A percentile compares a stretch with the other conserved stretches of the same genome.
phyloP scores from a whole-genome alignment of 768 basidiomycete genomes.

The Phylloporus rhodoxanthus region DNA sequence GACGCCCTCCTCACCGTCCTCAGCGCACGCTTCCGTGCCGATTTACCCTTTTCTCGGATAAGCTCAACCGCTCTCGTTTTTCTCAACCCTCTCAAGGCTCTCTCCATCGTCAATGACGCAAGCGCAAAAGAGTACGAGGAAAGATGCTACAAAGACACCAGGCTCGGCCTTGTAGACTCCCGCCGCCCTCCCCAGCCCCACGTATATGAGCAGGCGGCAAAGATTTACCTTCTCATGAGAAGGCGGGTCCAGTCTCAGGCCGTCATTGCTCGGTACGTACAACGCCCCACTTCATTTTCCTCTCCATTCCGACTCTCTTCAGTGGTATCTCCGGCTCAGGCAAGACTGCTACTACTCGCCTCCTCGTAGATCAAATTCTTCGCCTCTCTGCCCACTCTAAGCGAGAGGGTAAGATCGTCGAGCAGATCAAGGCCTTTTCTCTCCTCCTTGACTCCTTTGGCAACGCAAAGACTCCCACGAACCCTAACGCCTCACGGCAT shows the following conservation, averaged over 20 bases:
- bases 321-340: conserved; percentile 66
- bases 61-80: conserved; percentile 46
- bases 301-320: conserved; percentile 10
- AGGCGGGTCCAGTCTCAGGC: conserved; percentile 50
- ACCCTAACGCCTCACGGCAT: conserved; percentile 60
- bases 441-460: conserved; percentile 61
- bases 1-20: conserved; percentile 53
- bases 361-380: conserved; percentile 54
- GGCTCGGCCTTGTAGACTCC: conserved; percentile 33
- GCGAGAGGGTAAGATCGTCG: conserved; percentile 44
- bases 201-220: conserved; percentile 56
- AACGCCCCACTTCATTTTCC: conserved; percentile 5
- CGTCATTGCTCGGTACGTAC: conserved; percentile 47
- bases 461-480: conserved; percentile 57
- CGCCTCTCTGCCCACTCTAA: conserved; percentile 56
- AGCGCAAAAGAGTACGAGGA: conserved; percentile 55
- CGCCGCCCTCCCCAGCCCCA: conserved; percentile 48
- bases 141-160: conserved; percentile 48
- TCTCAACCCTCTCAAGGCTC: conserved; percentile 55
- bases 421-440: conserved; percentile 50
- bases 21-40: conserved; percentile 51
- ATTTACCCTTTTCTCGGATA: conserved; percentile 51
- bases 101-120: conserved; percentile 52
- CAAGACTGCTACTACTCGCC: conserved; percentile 45
- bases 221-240: conserved; percentile 54